Conservation (phyloP, 495 filamentous ascomycete species). For the Neurospora cerealis region DNA sequence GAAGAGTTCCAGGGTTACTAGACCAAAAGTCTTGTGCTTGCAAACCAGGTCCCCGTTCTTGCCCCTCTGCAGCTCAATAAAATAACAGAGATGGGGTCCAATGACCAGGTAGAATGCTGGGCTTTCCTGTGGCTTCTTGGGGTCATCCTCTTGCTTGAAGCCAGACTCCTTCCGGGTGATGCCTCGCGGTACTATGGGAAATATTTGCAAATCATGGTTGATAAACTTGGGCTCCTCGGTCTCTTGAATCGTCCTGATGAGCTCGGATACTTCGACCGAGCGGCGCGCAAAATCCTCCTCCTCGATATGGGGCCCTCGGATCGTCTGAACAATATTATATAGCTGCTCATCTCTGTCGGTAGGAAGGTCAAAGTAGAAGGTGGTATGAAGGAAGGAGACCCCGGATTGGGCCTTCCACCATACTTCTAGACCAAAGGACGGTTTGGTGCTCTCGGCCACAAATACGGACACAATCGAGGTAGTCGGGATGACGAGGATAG, state of each 20-base stretch:
- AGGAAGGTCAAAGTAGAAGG: constrained; percentile 62
- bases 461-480: constrained; percentile 69
- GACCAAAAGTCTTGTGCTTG: constrained; percentile 45
- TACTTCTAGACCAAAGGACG: constrained; percentile 74
- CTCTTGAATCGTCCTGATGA: constrained; percentile 58
- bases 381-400: constrained; percentile 37
- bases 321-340: constrained; percentile 53
- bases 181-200: constrained; percentile 70
- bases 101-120: constrained; percentile 80
- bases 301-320: constrained; percentile 28
- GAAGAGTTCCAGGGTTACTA: constrained; percentile 57
- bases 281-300: constrained; percentile 42
- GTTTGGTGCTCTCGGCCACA: constrained; percentile 65
- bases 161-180: constrained; percentile 34
- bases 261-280: constrained; percentile 17
- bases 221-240: constrained; percentile 57
- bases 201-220: constrained; percentile 63
- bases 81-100: constrained; percentile 70
- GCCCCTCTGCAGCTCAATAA: constrained; percentile 51
- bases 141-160: constrained; percentile 35
- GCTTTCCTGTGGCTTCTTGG: constrained; percentile 61
- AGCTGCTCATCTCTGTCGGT: constrained; percentile 71
- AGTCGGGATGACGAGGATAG: constrained; percentile 44
- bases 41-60: constrained; percentile 43
- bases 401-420: constrained; percentile 60